phyloP scores from a whole-genome alignment of 1,284 basidiomycete species.

The Trametes versicolor region DNA sequence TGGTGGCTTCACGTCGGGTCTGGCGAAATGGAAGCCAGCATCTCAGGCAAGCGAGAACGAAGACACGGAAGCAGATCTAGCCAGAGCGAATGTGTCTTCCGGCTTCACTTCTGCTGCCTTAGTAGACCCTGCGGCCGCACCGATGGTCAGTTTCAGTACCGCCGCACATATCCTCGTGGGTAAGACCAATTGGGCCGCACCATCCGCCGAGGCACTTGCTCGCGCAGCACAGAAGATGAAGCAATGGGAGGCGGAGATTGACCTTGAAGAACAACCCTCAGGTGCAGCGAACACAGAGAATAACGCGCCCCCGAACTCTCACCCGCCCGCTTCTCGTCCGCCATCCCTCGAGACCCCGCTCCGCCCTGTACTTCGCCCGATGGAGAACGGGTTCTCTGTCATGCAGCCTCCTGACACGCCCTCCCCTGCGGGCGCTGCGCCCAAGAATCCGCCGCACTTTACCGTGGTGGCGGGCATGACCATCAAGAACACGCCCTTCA shows the following conservation, averaged over 20 bases:
- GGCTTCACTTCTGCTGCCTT: conserved; percentile 15
- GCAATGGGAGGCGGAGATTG: conserved; percentile 62
- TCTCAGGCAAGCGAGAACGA: conserved; percentile 1
- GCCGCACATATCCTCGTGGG: conserved; percentile 17
- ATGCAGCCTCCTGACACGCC: conserved; percentile 38
- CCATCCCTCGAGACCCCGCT: conserved; percentile 42
- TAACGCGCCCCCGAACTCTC: conserved; percentile 12
- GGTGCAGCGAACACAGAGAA: conserved; percentile 23
- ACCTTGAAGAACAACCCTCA: conserved; percentile 32
- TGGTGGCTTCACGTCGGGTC: conserved; percentile 31
- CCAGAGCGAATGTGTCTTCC: not conserved
- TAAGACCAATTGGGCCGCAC: conserved; percentile 49
- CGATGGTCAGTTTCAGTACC: conserved; percentile 26
- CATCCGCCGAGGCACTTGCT: conserved; percentile 66
- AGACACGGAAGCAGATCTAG: not conserved
- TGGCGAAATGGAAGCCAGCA: conserved; percentile 15
- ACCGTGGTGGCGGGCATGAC: conserved; percentile 31
- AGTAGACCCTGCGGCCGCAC: not conserved
- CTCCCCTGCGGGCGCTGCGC: conserved; percentile 30
- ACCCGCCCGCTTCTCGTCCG: not conserved
- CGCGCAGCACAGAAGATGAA: conserved; percentile 64
- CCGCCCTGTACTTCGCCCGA: conserved; percentile 51
- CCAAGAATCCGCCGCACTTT: conserved; percentile 35
- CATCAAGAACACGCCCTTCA: conserved; percentile 58
- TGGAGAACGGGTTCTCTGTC: conserved; percentile 49